A percentile compares a stretch with the other conserved stretches of the same genome.
These are phyloP conservation scores for Leucaena leucocephala DNA, from an alignment of 306 rosid genomes.

Conservation along the genomic window DNA sequence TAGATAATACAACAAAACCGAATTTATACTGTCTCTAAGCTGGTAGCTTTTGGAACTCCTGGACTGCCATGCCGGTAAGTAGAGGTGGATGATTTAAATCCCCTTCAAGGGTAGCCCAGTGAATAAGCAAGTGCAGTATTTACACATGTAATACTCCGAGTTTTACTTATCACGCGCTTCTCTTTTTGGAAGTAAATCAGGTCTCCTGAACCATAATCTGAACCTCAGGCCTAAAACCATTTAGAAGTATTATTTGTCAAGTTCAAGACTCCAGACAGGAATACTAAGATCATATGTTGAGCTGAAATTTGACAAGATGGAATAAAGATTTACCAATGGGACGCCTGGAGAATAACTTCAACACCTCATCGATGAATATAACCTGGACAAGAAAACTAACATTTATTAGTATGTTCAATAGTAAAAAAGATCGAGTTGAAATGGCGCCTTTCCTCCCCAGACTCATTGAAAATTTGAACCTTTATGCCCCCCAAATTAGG, in stretches of 20 bases:
- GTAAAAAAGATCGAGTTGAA: background rate
- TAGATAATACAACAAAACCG: conserved; percentile 37
- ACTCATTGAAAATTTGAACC: background rate
- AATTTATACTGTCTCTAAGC: conserved; percentile 37
- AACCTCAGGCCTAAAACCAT: conserved; percentile 64
- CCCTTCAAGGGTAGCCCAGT: conserved; percentile 27
- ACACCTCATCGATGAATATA: conserved; percentile 85
- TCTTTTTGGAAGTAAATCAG: conserved; percentile 79
- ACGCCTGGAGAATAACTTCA: conserved; percentile 89
- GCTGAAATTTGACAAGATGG: conserved; percentile 34
- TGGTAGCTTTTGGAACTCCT: conserved; percentile 37
- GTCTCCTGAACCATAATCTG: conserved; percentile 74
- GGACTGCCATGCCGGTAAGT: conserved; percentile 18
- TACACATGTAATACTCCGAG: conserved; percentile 25
- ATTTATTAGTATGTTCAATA: conserved; percentile 16
- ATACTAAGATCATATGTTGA: conserved; percentile 9
- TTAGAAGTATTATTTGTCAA: conserved; percentile 22
- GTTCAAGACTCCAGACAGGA: conserved; percentile 15
- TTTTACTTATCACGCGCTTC: conserved; percentile 72
- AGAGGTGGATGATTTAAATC: conserved; percentile 30
- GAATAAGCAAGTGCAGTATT: conserved; percentile 36
- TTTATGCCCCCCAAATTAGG: background rate
- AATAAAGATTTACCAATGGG: conserved; percentile 56
- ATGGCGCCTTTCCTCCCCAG: conserved; percentile 6
- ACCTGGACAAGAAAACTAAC: conserved; percentile 52